Conservation (phyloP, 768 basidiomycete genomes). For the Russula emetica region DNA sequence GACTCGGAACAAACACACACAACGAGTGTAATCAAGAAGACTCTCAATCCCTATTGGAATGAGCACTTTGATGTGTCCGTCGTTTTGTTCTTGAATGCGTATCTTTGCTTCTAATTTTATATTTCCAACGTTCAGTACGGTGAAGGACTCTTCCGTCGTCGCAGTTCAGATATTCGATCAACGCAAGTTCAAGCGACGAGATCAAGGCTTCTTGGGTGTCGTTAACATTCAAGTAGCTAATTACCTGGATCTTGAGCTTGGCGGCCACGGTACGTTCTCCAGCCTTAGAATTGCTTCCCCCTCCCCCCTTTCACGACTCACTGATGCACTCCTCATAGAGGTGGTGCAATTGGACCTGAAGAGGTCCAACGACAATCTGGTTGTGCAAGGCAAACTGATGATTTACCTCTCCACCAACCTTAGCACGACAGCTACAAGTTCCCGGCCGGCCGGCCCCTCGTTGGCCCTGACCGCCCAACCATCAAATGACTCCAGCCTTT, state of each 20-base stretch:
- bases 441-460: slow-evolving; percentile 64
- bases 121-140: slow-evolving; percentile 51
- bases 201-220: slow-evolving; percentile 97
- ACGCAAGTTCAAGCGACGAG: slow-evolving; percentile 96
- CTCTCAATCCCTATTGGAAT: slow-evolving; percentile 94
- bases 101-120: slow-evolving; percentile 15
- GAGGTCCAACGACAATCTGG: slow-evolving; percentile 98
- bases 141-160: slow-evolving; percentile 96
- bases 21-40: slow-evolving; percentile 95
- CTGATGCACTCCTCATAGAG: slow-evolving; percentile 41
- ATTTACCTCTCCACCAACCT: slow-evolving; percentile 94
- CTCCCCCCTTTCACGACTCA: not conserved
- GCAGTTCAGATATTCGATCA: slow-evolving; percentile 99
- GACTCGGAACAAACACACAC: slow-evolving; percentile 97
- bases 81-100: not conserved
- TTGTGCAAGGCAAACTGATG: slow-evolving; percentile 96
- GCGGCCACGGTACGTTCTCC: slow-evolving; percentile 73
- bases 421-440: slow-evolving; percentile 76
- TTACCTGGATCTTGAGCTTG: slow-evolving; percentile 85
- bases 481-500: slow-evolving; percentile 54
- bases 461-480: slow-evolving; percentile 57
- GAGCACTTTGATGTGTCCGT: slow-evolving; percentile 96
- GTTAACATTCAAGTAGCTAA: slow-evolving; percentile 92
- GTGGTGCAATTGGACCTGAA: slow-evolving; percentile 96
- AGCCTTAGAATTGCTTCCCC: not conserved